Percentiles rank a stretch among this genome's conserved stretches.
phyloP scores from a whole-genome alignment of 1,139 yeast genomes.

The Lodderomyces jiufengensis region DNA sequence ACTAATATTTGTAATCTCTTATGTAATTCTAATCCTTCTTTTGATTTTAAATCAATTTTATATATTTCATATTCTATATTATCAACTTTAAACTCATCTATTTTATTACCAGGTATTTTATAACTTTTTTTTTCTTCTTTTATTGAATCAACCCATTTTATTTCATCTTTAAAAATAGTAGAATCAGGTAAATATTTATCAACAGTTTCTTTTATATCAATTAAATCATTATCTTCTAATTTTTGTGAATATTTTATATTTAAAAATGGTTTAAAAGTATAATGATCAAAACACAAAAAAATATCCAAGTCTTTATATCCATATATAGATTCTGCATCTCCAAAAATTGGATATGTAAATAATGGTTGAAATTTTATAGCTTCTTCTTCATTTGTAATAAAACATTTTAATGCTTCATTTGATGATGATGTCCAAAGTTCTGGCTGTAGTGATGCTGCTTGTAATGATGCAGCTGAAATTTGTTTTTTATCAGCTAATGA shows the following conservation, averaged over 20 bases:
- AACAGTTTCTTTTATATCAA: slow-evolving; percentile 51
- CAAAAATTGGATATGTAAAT: slow-evolving; percentile 90
- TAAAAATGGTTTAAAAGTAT: slow-evolving; percentile 44
- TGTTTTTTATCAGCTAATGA: slow-evolving; percentile 3
- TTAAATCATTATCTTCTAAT: slow-evolving; percentile 47
- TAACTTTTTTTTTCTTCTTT: slow-evolving; percentile 41
- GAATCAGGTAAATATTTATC: slow-evolving; percentile 57
- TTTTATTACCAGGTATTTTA: slow-evolving; percentile 47
- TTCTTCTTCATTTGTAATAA: slow-evolving; percentile 50
- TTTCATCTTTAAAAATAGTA: slow-evolving; percentile 61
- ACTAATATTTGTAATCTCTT: slow-evolving; percentile 75
- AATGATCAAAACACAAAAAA: slow-evolving; percentile 45
- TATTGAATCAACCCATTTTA: slow-evolving; percentile 57
- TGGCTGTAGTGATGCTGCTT: slow-evolving; percentile 33
- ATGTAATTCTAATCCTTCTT: slow-evolving; percentile 52
- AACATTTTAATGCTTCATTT: slow-evolving; percentile 58
- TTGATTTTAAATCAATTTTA: slow-evolving; percentile 37
- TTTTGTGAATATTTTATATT: slow-evolving; percentile 55
- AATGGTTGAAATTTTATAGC: slow-evolving; percentile 60
- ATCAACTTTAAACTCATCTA: slow-evolving; percentile 30
- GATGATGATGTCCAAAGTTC: slow-evolving; percentile 69
- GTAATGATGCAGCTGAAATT: slow-evolving; percentile 14
- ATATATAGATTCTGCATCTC: slow-evolving; percentile 83
- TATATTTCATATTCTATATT: slow-evolving; percentile 33
- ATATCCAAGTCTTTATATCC: slow-evolving; percentile 72